Evolutionary conservation across 2,329 filamentous ascomycete species (phyloP).

Genomic region (Torrubiellomyces zombiae): DNA sequence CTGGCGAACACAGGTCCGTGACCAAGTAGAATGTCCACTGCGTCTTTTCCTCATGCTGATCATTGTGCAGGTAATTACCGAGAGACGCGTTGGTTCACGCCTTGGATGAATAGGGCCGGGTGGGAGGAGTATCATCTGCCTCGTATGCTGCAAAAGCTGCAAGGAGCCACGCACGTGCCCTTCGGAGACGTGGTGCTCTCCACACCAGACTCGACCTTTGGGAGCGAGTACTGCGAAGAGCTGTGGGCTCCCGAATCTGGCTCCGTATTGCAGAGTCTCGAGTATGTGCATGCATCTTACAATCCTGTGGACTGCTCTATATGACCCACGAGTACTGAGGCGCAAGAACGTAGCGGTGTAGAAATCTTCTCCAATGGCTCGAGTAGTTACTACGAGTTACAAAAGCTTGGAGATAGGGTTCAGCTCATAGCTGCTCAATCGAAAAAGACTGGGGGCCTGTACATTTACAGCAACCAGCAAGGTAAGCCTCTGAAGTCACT

Average conservation of each 20-base stretch:
- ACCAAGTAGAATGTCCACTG: neutral
- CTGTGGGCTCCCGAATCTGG: constrained; percentile 7
- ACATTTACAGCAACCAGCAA: constrained; percentile 3
- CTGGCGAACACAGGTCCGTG: constrained; percentile 12
- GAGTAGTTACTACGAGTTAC: constrained; percentile 3
- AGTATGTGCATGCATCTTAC: neutral
- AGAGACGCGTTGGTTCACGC: constrained; percentile 23
- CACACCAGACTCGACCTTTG: constrained; percentile 21
- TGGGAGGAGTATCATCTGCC: constrained; percentile 28
- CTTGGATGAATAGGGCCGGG: constrained; percentile 18
- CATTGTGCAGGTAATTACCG: constrained; percentile 24
- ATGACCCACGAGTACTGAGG: neutral
- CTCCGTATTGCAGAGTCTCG: constrained; percentile 1
- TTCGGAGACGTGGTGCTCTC: constrained; percentile 24
- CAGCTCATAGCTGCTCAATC: constrained; percentile 3
- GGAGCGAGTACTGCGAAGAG: constrained; percentile 24
- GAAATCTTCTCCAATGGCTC: constrained; percentile 4
- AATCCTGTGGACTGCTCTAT: neutral
- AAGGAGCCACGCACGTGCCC: constrained; percentile 16
- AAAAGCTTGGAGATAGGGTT: constrained; percentile 3
- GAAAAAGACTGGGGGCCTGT: constrained; percentile 3
- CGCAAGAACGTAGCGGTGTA: constrained; percentile 3
- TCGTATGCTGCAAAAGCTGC: constrained; percentile 36
- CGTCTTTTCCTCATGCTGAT: neutral
- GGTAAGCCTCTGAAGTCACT: neutral